Evolutionary conservation across 2,329 filamentous ascomycete genomes (phyloP), one percentile per base, ranked within the genome.

Genomic region (Fusarium tuaranense): DNA sequence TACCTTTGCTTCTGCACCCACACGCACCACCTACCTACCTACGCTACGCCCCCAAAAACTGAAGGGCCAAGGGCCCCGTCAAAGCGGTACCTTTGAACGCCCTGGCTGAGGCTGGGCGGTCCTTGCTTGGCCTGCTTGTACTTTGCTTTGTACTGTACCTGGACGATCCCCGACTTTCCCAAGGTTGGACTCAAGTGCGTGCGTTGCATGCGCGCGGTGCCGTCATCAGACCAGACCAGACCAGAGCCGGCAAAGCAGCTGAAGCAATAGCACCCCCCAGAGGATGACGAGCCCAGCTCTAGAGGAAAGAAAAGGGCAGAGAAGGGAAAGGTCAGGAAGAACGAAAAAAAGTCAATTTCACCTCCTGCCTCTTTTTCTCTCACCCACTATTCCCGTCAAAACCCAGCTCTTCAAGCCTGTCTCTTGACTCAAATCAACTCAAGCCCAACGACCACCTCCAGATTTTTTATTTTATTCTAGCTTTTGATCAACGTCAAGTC

Each of bases 401-500:
- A 13, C 25, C 48, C 27, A 53, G 1, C 27, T 32, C 48, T 53
- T 53, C 46, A 51, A 22, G 46, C 16, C 46, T 32, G 48, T 32
- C 48, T 46, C 20, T 32, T n/a, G n/a, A n/a, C n/a, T 55, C 18
- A 12, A n/a, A 25, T 27, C 22, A 25, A 18, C 51, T 63, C 68
- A 65, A 65, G 38, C 68, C 63, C 71, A 20, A 32, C 71, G 67
- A 73, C 32, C 14, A 70, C 32, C 20, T 39, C 55, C 16, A 57
- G 13, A 25, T 34, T 34, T 55, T 32, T 32, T 25, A 55, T 63
- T 20, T 32, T 25, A 51, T 44, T 41, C 46, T 55, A 38, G 44
- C 70, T 59, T 41, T 66, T 66, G 68, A 75, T 74, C 69, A 36
- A 7, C 34, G 34, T 36, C 34, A 66, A 64, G 72, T 75, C 72